These are phyloP conservation scores for Alternaria solani DNA, from an alignment of 2,329 filamentous ascomycete genomes.

Conservation along the genomic window DNA sequence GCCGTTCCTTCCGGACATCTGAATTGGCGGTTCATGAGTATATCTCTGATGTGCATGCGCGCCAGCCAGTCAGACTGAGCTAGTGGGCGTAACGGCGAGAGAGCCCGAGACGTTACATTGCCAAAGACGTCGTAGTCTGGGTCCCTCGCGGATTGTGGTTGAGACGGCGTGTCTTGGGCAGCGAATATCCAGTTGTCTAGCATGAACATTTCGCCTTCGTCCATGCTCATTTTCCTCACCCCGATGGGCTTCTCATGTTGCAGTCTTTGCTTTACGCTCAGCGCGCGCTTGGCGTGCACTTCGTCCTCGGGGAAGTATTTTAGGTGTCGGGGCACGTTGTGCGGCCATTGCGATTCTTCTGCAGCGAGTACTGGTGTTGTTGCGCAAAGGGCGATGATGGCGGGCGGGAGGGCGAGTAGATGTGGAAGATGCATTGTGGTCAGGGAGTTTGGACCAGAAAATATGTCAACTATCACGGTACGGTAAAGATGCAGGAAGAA, in stretches of 20 bases:
- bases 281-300: slow-evolving; percentile 51
- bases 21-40: slow-evolving; percentile 65
- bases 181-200: slow-evolving; percentile 68
- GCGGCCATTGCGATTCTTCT: slow-evolving; percentile 54
- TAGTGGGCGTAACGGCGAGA: slow-evolving; percentile 40
- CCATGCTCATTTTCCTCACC: slow-evolving; percentile 74
- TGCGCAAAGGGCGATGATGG: slow-evolving; percentile 40
- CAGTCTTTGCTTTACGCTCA: slow-evolving; percentile 52
- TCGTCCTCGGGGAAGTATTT: slow-evolving; percentile 61
- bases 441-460: not conserved
- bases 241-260: slow-evolving; percentile 62
- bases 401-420: slow-evolving; percentile 43
- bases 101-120: slow-evolving; percentile 33
- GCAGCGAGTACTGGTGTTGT: slow-evolving; percentile 20
- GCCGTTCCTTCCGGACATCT: slow-evolving; percentile 72
- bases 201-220: slow-evolving; percentile 77
- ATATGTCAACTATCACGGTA: slow-evolving; percentile 2
- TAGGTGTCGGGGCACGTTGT: slow-evolving; percentile 55
- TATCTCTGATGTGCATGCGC: slow-evolving; percentile 46
- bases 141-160: slow-evolving; percentile 10
- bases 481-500: slow-evolving; percentile 19
- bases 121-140: slow-evolving; percentile 16
- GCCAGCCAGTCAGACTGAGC: slow-evolving; percentile 45
- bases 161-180: slow-evolving; percentile 21
- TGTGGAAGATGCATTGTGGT: slow-evolving; percentile 36